Percentiles rank a stretch among this genome's conserved stretches.
phyloP scores from a whole-genome alignment of 306 rosid species.

The Dryas octopetala region DNA sequence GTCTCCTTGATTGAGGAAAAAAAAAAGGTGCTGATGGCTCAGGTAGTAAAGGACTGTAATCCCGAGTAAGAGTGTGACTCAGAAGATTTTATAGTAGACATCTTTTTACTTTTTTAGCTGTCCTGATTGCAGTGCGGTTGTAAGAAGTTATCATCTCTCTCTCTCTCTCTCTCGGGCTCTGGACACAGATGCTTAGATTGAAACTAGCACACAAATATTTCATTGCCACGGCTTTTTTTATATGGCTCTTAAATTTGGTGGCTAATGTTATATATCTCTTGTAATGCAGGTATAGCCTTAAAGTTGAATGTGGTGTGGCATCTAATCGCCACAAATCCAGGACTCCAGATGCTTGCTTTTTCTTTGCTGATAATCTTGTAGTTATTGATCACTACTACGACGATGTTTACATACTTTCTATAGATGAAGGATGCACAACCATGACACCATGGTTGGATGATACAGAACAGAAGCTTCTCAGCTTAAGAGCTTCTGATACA shows the following conservation, averaged over 20 bases:
- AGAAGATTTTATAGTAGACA: not conserved
- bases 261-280: slow-evolving; percentile 20
- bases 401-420: slow-evolving; percentile 78
- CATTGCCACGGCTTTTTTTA: not conserved
- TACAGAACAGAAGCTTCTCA: slow-evolving; percentile 66
- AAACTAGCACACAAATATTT: not conserved
- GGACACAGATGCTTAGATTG: not conserved
- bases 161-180: no score
- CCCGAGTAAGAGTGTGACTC: not conserved
- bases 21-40: not conserved
- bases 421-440: slow-evolving; percentile 50
- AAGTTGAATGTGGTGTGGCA: slow-evolving; percentile 75
- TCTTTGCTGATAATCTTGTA: slow-evolving; percentile 84
- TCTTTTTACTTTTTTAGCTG: not conserved
- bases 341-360: slow-evolving; percentile 95
- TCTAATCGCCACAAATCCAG: slow-evolving; percentile 70
- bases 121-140: not conserved
- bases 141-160: not conserved
- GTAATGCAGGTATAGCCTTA: slow-evolving; percentile 81
- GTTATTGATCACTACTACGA: slow-evolving; percentile 77
- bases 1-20: not conserved
- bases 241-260: slow-evolving; percentile 2
- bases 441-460: slow-evolving; percentile 65
- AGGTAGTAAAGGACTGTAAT: not conserved
- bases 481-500: slow-evolving; percentile 41